These are phyloP conservation scores for Cyclotella sp. DNA, from an alignment of 108 stramenopile species.

Conservation along the genomic window DNA sequence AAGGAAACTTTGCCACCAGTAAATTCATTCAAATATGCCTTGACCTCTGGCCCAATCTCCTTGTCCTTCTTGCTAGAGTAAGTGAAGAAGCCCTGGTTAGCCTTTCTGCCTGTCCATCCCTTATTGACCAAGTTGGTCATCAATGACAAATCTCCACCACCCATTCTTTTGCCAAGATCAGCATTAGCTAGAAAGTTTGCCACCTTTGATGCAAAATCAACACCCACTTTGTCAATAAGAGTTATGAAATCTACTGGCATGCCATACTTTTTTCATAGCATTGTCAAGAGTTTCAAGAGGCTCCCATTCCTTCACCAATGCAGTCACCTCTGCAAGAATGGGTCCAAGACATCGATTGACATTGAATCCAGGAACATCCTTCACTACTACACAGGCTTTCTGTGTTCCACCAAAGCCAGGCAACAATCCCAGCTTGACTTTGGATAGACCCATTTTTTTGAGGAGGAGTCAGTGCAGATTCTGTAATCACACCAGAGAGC, in stretches of 20 bases:
- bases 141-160: conserved; percentile 91
- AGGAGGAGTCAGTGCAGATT: too few relatives aligned
- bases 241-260: conserved; percentile 89
- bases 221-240: conserved; percentile 88
- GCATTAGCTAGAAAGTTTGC: conserved; percentile 89
- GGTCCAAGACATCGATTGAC: conserved; percentile 99
- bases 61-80: conserved; percentile 90
- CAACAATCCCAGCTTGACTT: conserved; percentile 98
- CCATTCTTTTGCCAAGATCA: conserved; percentile 95
- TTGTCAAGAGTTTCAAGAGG: conserved; percentile 89
- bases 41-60: conserved; percentile 84
- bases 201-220: conserved; percentile 96
- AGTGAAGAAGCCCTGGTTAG: conserved; percentile 97
- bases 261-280: conserved; percentile 93
- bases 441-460: conserved; percentile 96
- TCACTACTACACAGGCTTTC: conserved; percentile 97
- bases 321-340: conserved; percentile 90
- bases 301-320: conserved; percentile 87
- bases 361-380: conserved; percentile 99
- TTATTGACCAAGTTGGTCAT: conserved; percentile 95
- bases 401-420: conserved; percentile 99
- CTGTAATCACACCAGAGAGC: conserved; percentile 98
- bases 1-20: conserved; percentile 58
- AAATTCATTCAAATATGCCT: conserved; percentile 75
- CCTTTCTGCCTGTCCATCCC: conserved; percentile 96